A percentile compares a stretch with the other conserved stretches of the same genome.
Evolutionary conservation across 164 flowering plant species (phyloP).

Genomic region (Aristolochia fimbriata): DNA sequence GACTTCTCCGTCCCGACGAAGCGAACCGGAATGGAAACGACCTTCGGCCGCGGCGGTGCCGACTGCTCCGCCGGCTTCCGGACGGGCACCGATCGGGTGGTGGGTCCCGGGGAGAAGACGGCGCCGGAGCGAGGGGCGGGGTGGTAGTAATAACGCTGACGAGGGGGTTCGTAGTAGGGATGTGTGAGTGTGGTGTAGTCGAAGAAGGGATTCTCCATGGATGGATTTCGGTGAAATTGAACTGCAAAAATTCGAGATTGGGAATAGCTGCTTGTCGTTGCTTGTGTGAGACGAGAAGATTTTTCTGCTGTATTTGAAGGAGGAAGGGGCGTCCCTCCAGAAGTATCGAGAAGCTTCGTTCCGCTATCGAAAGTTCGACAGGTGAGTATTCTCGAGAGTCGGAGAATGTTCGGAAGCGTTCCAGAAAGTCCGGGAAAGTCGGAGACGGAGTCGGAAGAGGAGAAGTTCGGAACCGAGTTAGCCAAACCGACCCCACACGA

Average conservation of each 20-base stretch:
- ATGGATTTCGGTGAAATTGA: background rate
- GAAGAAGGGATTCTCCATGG: conserved; percentile 7
- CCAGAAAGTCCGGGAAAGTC: background rate
- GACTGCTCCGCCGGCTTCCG: background rate
- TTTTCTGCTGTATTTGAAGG: background rate
- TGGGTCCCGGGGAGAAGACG: background rate
- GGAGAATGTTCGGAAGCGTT: background rate
- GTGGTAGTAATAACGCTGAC: conserved; percentile 2
- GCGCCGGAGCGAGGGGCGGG: background rate
- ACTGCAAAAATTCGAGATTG: no score
- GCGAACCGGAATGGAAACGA: conserved; percentile 42
- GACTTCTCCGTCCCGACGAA: conserved; percentile 25
- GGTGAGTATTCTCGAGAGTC: background rate
- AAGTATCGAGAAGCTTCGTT: background rate
- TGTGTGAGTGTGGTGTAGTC: background rate
- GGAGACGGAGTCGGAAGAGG: background rate
- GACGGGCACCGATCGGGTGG: conserved; percentile 1
- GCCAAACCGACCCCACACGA: no score
- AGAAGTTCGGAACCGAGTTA: no score
- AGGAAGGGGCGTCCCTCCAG: background rate
- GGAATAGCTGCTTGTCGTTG: background rate
- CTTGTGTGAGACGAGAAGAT: background rate
- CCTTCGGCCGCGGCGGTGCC: conserved; percentile 15
- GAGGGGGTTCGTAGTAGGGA: conserved; percentile 7
- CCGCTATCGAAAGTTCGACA: background rate